Evolutionary conservation across 2,329 filamentous ascomycete species (phyloP).

Genomic region (Aspergillus ibericus): DNA sequence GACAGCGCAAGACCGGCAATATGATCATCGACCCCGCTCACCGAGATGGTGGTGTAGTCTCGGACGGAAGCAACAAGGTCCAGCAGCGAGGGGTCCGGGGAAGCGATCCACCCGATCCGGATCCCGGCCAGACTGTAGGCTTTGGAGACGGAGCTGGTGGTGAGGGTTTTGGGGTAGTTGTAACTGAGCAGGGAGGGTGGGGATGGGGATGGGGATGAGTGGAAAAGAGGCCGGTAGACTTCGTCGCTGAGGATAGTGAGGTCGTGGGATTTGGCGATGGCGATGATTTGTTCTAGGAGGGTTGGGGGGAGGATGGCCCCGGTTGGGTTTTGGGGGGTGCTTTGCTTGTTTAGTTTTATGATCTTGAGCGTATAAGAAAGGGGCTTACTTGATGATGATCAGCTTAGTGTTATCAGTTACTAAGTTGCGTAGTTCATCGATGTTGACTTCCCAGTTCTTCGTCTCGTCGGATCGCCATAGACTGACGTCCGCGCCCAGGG

Average conservation of each 20-base stretch:
- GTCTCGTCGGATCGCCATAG: conserved; percentile 70
- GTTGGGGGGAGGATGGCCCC: conserved; percentile 65
- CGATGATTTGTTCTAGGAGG: conserved; percentile 60
- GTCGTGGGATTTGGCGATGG: conserved; percentile 59
- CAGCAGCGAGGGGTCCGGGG: conserved; percentile 60
- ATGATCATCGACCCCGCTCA: conserved; percentile 77
- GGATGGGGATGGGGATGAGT: conserved; percentile 58
- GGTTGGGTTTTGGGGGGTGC: conserved; percentile 79
- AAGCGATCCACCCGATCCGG: conserved; percentile 78
- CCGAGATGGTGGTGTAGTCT: conserved; percentile 83
- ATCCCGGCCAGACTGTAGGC: conserved; percentile 81
- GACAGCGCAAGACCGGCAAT: conserved; percentile 74
- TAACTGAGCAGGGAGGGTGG: conserved; percentile 68
- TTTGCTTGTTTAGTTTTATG: no score
- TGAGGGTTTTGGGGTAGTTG: conserved; percentile 68
- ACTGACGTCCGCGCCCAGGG: conserved; percentile 73
- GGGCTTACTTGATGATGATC: conserved; percentile 59
- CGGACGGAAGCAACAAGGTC: conserved; percentile 64
- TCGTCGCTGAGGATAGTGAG: conserved; percentile 74
- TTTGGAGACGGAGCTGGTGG: conserved; percentile 83
- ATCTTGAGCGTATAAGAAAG: no score
- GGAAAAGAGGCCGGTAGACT: conserved; percentile 81
- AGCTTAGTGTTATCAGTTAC: conserved; percentile 56
- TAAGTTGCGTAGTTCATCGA: conserved; percentile 64
- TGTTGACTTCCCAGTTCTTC: conserved; percentile 66